Evolutionary conservation across 768 basidiomycete genomes (phyloP).

Genomic region (Calocera cornea): DNA sequence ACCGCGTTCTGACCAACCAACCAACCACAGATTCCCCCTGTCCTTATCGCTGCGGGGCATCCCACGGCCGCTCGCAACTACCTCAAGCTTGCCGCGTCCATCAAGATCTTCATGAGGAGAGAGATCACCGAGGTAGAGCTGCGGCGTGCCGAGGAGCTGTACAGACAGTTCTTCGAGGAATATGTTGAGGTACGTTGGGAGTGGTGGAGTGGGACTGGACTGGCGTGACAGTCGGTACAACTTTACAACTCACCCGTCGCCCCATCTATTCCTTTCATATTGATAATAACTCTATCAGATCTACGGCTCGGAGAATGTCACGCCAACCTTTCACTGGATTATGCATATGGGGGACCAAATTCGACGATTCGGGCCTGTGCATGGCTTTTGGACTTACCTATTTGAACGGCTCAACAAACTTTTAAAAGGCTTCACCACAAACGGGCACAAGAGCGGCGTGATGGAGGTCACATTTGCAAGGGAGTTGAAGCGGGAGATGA

Average conservation of each 20-base stretch:
- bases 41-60: not conserved
- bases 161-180: not conserved
- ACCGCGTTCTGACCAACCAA: not conserved
- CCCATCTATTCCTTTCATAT: too few species aligned
- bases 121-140: not conserved
- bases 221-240: not conserved
- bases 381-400: constrained; percentile 5
- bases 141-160: not conserved
- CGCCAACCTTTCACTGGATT: not conserved
- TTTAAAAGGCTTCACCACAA: constrained; percentile 1
- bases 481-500: constrained; percentile 10
- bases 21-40: not conserved
- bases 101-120: not conserved
- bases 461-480: not conserved
- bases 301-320: not conserved
- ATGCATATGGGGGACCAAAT: not conserved
- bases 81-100: not conserved
- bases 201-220: not conserved
- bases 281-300: not conserved
- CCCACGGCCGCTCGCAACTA: not conserved
- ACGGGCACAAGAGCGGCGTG: not conserved
- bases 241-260: too few species aligned
- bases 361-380: not conserved
- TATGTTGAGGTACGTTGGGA: not conserved
- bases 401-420: constrained; percentile 3